phyloP scores from a whole-genome alignment of 306 rosid species.

The Arachis stenosperma region DNA sequence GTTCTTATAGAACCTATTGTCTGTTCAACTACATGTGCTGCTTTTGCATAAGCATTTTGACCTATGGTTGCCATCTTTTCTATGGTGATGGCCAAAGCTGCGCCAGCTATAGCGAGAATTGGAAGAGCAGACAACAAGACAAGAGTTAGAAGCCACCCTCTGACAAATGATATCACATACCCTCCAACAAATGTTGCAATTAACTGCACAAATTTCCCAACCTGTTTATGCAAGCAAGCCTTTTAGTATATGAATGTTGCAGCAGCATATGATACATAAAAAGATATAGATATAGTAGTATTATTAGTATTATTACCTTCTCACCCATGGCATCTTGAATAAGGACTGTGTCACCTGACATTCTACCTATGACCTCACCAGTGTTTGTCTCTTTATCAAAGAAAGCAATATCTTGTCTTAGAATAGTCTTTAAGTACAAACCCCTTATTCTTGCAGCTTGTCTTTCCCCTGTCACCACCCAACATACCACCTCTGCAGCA shows the following conservation, averaged over 20 bases:
- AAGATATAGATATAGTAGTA: neutral
- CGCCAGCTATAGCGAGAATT: constrained; percentile 60
- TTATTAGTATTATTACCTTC: constrained; percentile 51
- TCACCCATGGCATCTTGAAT: constrained; percentile 95
- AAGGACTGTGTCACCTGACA: constrained; percentile 89
- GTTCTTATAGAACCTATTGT: constrained; percentile 83
- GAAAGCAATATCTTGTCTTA: constrained; percentile 76
- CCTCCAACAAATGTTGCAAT: constrained; percentile 69
- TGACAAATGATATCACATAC: constrained; percentile 64
- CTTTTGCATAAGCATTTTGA: constrained; percentile 71
- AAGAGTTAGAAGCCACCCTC: constrained; percentile 80
- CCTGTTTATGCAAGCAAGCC: constrained; percentile 49
- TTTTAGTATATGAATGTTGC: neutral
- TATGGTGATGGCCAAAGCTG: constrained; percentile 50
- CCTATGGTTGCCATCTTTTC: constrained; percentile 62
- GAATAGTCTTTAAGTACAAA: constrained; percentile 70
- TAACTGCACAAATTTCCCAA: constrained; percentile 71
- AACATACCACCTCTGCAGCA: constrained; percentile 74
- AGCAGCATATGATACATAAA: neutral
- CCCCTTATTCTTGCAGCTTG: constrained; percentile 83
- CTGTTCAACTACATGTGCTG: constrained; percentile 75
- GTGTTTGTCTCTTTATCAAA: constrained; percentile 81
- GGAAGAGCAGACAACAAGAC: constrained; percentile 70
- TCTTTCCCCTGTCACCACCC: constrained; percentile 89
- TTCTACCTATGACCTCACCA: constrained; percentile 83